phyloP scores from a whole-genome alignment of 176 grass and related monocot genomes.

The Miscanthus lutarioriparius region DNA sequence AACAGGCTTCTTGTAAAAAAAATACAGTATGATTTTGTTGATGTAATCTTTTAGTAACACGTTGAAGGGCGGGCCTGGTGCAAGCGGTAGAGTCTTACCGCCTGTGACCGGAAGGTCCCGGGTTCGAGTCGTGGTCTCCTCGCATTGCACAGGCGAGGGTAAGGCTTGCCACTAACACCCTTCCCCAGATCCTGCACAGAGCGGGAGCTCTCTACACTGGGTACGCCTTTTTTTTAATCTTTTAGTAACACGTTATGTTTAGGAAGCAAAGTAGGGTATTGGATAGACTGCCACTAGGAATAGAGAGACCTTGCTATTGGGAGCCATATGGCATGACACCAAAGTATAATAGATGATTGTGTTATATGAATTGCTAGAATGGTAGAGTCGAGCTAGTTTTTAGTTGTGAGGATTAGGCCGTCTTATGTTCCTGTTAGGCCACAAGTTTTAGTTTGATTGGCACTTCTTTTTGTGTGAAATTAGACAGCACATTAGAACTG shows the following conservation, averaged over 20 bases:
- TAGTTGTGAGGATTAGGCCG: background rate
- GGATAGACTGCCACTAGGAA: slow-evolving; percentile 4
- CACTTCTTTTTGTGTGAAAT: slow-evolving; percentile 21
- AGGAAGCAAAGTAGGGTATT: background rate
- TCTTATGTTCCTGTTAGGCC: background rate
- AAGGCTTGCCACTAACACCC: too few species aligned
- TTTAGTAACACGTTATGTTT: background rate
- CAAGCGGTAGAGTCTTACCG: too few species aligned
- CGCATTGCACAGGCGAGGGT: too few species aligned
- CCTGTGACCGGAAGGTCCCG: too few species aligned
- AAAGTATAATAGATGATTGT: background rate
- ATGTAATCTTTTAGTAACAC: background rate
- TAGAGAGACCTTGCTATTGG: background rate
- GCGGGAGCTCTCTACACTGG: too few species aligned
- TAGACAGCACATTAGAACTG: background rate
- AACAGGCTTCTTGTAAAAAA: background rate
- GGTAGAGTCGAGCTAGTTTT: background rate
- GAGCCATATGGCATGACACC: background rate
- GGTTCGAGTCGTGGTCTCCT: too few species aligned
- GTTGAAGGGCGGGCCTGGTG: too few species aligned
- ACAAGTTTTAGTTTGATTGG: background rate
- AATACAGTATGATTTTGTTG: background rate
- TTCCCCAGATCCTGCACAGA: too few species aligned
- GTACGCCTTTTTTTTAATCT: too few species aligned
- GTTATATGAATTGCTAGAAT: background rate